Evolutionary conservation across 2,329 filamentous ascomycete genomes (phyloP).

Genomic region (Ophiostoma sp.): DNA sequence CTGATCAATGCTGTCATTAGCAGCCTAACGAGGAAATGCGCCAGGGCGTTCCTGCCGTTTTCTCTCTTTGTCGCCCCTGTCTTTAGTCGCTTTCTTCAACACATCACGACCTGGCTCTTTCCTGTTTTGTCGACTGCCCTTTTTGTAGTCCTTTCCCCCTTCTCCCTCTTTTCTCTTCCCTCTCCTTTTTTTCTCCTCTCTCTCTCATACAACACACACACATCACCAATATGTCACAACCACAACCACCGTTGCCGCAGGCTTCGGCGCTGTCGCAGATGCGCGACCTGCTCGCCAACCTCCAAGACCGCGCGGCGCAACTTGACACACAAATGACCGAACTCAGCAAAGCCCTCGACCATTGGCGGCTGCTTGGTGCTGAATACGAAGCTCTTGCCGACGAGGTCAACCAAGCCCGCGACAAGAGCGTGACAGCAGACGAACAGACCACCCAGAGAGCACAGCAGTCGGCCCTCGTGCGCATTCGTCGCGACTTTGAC

Average conservation of each 20-base stretch:
- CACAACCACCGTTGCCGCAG: slow-evolving; percentile 2
- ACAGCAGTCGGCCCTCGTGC: slow-evolving; percentile 54
- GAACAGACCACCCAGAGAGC: neutral
- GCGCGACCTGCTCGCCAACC: slow-evolving; percentile 59
- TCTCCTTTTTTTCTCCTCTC: neutral
- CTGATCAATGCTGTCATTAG: slow-evolving; percentile 9
- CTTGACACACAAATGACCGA: slow-evolving; percentile 75
- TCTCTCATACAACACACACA: neutral
- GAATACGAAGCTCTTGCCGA: slow-evolving; percentile 90
- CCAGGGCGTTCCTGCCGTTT: neutral
- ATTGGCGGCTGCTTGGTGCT: slow-evolving; percentile 89
- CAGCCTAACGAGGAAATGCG: neutral
- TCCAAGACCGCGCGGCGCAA: slow-evolving; percentile 72
- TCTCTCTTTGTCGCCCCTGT: slow-evolving; percentile 2
- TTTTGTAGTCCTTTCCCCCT: neutral
- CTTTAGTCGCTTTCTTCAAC: neutral
- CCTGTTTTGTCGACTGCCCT: neutral
- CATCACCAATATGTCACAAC: neutral
- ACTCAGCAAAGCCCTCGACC: slow-evolving; percentile 72
- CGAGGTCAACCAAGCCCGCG: slow-evolving; percentile 54
- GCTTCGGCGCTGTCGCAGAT: slow-evolving; percentile 7
- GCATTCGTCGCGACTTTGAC: slow-evolving; percentile 59
- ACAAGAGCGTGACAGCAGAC: slow-evolving; percentile 42
- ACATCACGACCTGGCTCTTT: neutral
- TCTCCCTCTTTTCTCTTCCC: neutral